A percentile compares a stretch with the other conserved stretches of the same genome.
phyloP scores from a whole-genome alignment of 208 protist genomes.

The Vickermania spadyakhi region DNA sequence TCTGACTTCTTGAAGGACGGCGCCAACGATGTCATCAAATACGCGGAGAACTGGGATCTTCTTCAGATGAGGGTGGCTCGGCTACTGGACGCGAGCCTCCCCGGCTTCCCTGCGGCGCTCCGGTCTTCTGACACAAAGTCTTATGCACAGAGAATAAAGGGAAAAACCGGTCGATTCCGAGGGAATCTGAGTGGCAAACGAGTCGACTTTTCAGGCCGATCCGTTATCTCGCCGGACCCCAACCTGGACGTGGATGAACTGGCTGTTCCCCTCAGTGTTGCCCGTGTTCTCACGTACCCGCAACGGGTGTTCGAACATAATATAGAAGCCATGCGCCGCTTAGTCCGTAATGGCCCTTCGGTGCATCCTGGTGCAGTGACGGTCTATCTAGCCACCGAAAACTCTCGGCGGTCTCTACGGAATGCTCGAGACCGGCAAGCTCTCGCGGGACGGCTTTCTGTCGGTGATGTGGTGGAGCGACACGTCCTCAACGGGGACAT shows the following conservation, averaged over 20 bases:
- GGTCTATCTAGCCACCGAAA: conserved; percentile 76
- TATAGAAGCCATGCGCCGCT: conserved; percentile 80
- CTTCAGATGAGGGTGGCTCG: conserved; percentile 92
- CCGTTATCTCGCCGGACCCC: conserved; percentile 99
- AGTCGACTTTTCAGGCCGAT: conserved; percentile 99
- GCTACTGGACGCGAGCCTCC: conserved; percentile 72
- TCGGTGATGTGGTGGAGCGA: conserved; percentile 99
- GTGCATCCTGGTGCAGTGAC: conserved; percentile 96
- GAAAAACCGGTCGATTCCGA: conserved; percentile 98
- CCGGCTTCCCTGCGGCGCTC: conserved; percentile 65
- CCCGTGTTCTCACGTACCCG: conserved; percentile 97
- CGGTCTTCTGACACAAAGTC: conserved; percentile 67
- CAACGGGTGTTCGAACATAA: conserved; percentile 95
- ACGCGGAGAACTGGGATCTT: conserved; percentile 95
- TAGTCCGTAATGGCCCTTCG: conserved; percentile 95
- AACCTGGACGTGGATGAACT: conserved; percentile 98
- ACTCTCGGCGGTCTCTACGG: conserved; percentile 67
- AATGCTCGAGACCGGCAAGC: conserved; percentile 56
- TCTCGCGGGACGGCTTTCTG: conserved; percentile 71
- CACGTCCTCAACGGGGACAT: conserved; percentile 98
- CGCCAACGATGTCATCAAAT: conserved; percentile 48
- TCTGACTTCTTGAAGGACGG: conserved; percentile 78
- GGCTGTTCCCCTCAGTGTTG: conserved; percentile 95
- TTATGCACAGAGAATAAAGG: conserved; percentile 97
- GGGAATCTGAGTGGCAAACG: conserved; percentile 99